These are phyloP conservation scores for Russula emetica DNA, from an alignment of 768 basidiomycete genomes.

Conservation along the genomic window DNA sequence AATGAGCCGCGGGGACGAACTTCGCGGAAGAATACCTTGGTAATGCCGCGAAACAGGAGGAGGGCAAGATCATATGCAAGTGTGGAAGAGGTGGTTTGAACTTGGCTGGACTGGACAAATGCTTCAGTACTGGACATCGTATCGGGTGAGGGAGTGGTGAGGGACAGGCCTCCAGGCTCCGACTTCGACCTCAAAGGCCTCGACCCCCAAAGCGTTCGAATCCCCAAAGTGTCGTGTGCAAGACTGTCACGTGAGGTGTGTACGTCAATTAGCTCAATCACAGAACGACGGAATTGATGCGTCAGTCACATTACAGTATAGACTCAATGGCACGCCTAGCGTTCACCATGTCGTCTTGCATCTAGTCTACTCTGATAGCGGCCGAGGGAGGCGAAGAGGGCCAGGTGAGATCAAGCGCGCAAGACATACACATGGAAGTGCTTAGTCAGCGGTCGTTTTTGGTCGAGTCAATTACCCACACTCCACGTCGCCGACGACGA, in stretches of 20 bases:
- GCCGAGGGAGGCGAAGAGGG: not conserved
- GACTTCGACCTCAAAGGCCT: no score
- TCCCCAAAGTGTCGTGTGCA: not conserved
- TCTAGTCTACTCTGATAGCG: not conserved
- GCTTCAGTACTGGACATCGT: conserved; percentile 6
- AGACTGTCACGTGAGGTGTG: not conserved
- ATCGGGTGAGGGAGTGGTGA: conserved; percentile 30
- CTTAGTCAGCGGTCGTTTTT: conserved; percentile 19
- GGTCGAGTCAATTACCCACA: not conserved
- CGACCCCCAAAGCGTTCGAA: not conserved
- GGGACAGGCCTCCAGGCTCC: not conserved
- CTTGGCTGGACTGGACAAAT: not conserved
- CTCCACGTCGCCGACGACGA: conserved; percentile 21
- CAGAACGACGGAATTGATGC: not conserved
- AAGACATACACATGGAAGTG: not conserved
- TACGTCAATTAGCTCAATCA: not conserved
- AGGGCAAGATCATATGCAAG: conserved; percentile 66
- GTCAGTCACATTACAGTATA: not conserved
- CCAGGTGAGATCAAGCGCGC: not conserved
- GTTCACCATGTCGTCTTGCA: not conserved
- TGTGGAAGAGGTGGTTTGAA: conserved; percentile 17
- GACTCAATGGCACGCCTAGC: not conserved
- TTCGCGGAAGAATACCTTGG: conserved; percentile 94
- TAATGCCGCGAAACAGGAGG: conserved; percentile 77
- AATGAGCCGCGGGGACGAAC: conserved; percentile 89